Conservation (phyloP, 208 protist genomes). For the Trypanosoma lewisi region DNA sequence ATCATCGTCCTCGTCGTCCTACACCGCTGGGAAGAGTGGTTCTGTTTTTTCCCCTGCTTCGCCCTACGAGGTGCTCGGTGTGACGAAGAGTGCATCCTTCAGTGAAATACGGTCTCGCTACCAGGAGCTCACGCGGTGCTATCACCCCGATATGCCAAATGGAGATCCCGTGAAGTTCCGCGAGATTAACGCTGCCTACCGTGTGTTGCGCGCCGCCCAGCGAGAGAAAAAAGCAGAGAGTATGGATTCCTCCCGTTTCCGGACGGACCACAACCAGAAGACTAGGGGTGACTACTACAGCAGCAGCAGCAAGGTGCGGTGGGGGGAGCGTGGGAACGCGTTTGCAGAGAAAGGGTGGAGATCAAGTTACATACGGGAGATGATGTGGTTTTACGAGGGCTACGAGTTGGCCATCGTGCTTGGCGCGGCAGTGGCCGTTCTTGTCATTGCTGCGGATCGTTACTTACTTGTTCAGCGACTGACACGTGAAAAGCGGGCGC, state of each 20-base stretch:
- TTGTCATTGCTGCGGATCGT: slow-evolving; percentile 23
- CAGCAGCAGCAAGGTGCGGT: slow-evolving; percentile 31
- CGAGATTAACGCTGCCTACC: slow-evolving; percentile 75
- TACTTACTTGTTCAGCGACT: slow-evolving; percentile 35
- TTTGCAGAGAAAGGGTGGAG: neutral
- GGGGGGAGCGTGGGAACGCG: slow-evolving; percentile 18
- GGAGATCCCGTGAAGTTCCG: slow-evolving; percentile 68
- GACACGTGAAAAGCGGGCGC: slow-evolving; percentile 43
- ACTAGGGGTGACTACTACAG: slow-evolving; percentile 9
- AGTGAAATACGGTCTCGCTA: slow-evolving; percentile 53
- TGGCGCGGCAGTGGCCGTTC: slow-evolving; percentile 12
- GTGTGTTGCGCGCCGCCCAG: slow-evolving; percentile 43
- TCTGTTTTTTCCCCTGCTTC: neutral
- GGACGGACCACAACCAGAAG: slow-evolving; percentile 28
- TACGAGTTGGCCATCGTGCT: slow-evolving; percentile 26
- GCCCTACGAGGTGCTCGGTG: slow-evolving; percentile 57
- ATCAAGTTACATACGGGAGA: slow-evolving; percentile 4
- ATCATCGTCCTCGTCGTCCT: slow-evolving; percentile 13
- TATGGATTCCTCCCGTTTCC: slow-evolving; percentile 30
- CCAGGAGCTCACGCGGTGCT: slow-evolving; percentile 59
- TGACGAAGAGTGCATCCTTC: slow-evolving; percentile 42
- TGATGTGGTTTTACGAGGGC: slow-evolving; percentile 25
- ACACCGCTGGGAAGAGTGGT: neutral
- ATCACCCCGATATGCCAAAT: slow-evolving; percentile 70
- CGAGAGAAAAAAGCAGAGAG: slow-evolving; percentile 20